Evolutionary conservation across 371 early-diverging fungal genomes (phyloP), one percentile per base, ranked within the genome.

Genomic region (Apophysomyces variabilis): DNA sequence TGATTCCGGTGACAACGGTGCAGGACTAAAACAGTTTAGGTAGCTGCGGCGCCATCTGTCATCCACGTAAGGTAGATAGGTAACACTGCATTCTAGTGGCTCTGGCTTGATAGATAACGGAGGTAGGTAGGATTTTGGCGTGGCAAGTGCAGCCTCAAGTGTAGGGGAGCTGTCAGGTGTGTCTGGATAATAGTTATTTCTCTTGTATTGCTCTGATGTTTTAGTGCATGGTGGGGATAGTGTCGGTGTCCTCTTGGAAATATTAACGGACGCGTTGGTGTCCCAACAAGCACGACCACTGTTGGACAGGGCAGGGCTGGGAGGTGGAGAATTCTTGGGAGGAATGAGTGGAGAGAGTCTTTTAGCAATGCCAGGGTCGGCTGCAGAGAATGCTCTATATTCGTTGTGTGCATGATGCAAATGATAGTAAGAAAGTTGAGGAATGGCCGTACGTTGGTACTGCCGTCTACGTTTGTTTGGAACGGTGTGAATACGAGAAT

Each of bases 401-500:
- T 9, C 54, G 7, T 16, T 50, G 21, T 50, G 35, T 5, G 50
- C 41, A 38, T 56, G 44, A 60, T 38, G 43, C 37, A 26, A 38
- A n/a, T 64, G 57, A 47, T 66, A 64, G 37, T 38, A 58, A 32
- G 54, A 16, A 37, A 41, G 36, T 39, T 38, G 35, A 12, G 35
- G 60, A 56, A 61, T 61, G 1, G 44, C 47, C 8, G 26, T 18
- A 35, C 59, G 57, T 14, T 64, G 60, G 1, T 70, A 57, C 60
- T 47, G 62, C 38, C 60, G 57, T 37, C 64, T 39, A 43, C 61
- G 64, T 39, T 64, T 65, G 62, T 56, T 13, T 4, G 58, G 38
- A 37, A 76, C 69, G 5, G 74, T 80, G 72, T 90, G 90, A 66
- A 86, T 90, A 61, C 85, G 85, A 73, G 80, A 77, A 76, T 93